Conservation (phyloP, 2,329 filamentous ascomycete genomes). For the Diaporthe destruens region DNA sequence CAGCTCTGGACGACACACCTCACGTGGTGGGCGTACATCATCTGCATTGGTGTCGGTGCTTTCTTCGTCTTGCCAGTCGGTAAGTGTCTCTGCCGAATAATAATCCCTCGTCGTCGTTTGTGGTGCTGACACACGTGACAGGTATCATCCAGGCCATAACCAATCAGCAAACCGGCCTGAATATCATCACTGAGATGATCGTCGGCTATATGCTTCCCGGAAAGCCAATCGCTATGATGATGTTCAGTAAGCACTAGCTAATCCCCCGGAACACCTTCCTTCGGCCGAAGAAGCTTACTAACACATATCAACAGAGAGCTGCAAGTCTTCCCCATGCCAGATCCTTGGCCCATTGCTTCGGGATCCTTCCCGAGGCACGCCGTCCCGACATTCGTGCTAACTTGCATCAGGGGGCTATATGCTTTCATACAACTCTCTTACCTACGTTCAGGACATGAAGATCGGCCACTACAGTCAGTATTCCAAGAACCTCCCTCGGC, state of each 20-base stretch:
- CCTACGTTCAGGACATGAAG: conserved; percentile 45
- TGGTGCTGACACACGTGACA: background rate
- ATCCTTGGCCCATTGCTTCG: background rate
- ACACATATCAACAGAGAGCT: conserved; percentile 10
- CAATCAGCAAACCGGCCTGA: conserved; percentile 37
- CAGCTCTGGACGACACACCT: conserved; percentile 34
- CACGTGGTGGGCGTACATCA: conserved; percentile 43
- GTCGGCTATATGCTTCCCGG: conserved; percentile 35
- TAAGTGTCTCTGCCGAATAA: background rate
- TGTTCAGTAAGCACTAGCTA: conserved; percentile 12
- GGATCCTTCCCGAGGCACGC: background rate
- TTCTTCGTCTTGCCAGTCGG: conserved; percentile 42
- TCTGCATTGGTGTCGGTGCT: conserved; percentile 40
- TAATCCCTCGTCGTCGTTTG: no score
- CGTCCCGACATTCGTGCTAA: background rate
- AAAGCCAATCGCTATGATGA: conserved; percentile 25
- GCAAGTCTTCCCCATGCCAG: background rate
- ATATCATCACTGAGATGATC: conserved; percentile 37
- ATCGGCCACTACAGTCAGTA: conserved; percentile 35
- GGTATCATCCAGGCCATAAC: conserved; percentile 43
- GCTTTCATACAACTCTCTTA: conserved; percentile 36
- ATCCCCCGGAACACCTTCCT: background rate
- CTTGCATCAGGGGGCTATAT: conserved; percentile 1
- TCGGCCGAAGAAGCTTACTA: background rate
- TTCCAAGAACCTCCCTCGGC: no score